Evolutionary conservation across 179 eudicot species (phyloP), one percentile per base, ranked within the genome.

Genomic region (Silene noctiflora): DNA sequence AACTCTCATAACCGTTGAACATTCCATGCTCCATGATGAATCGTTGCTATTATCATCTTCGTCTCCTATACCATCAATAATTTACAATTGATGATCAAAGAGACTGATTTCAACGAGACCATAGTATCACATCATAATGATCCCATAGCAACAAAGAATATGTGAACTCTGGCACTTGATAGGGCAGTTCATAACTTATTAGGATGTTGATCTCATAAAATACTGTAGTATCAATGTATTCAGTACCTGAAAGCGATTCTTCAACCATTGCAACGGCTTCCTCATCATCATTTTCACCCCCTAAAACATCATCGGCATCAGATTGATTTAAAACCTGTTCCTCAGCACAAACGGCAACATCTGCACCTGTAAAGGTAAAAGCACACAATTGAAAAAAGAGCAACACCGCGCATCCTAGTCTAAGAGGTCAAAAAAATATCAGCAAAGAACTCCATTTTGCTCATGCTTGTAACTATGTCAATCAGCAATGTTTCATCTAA

Each of bases 11-110:
- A 93, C 87, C 73, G 87, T 78, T 63, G 95, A 80, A 85, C 89
- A 88, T 68, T 89, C 93, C 93, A 91, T 90, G 82, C 90, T 86
- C 90, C 96, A 89, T 75, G 88, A 85, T 64, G 95, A 85, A 59
- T 95, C 97, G 81, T 87, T 89, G 82, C 86, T 86, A 77, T 87
- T 76, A 19, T 76, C 89, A 59, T 86, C 93, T 77, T 92, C 99
- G 84, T 95, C 95, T 77, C 95, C 99, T 95, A 71, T 60, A 83
- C 29, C 65, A 64, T 31, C 61, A 58, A 2, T 21, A 42, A 24
- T 51, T 51, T 16, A 51, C n/a, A 42, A 24, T 48, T 48, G 13
- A 48, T 48, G 10, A 11, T 48, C 10, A 48, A 14, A 13, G 17
- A 35, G 42, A 35, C 42, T 35, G 7, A 35, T 35, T 5, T 5